phyloP scores from a whole-genome alignment of 495 filamentous ascomycete species.

The Podospora pseudoanserina region DNA sequence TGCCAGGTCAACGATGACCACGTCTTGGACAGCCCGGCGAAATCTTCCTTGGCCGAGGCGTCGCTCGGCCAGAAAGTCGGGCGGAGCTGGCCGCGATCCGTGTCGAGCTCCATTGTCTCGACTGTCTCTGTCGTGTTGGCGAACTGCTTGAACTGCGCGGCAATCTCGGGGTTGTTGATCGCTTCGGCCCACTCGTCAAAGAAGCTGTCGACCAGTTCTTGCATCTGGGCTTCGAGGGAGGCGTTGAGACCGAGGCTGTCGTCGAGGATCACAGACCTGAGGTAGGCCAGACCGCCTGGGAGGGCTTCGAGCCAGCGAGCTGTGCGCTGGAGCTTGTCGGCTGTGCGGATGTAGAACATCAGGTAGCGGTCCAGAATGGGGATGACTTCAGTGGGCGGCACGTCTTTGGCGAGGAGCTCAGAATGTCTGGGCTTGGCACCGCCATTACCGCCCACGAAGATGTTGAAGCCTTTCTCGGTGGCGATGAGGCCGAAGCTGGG shows the following conservation, averaged over 20 bases:
- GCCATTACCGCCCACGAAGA: conserved; percentile 91
- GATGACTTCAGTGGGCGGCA: conserved; percentile 78
- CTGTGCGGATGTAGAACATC: conserved; percentile 95
- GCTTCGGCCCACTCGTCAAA: conserved; percentile 97
- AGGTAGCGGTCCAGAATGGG: conserved; percentile 89
- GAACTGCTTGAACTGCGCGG: conserved; percentile 80
- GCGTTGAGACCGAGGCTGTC: conserved; percentile 87
- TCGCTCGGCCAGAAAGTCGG: conserved; percentile 83
- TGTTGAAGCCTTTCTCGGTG: conserved; percentile 92
- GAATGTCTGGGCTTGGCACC: conserved; percentile 83
- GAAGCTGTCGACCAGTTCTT: conserved; percentile 78
- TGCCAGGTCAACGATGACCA: conserved; percentile 82
- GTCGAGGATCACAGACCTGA: conserved; percentile 78
- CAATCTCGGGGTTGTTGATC: conserved; percentile 62
- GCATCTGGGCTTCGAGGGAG: conserved; percentile 87
- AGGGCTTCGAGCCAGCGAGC: conserved; percentile 89
- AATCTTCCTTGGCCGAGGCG: conserved; percentile 60
- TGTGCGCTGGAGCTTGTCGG: conserved; percentile 91
- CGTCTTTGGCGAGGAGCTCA: conserved; percentile 88
- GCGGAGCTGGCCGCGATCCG: conserved; percentile 70
- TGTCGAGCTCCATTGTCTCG: conserved; percentile 66
- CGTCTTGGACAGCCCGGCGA: conserved; percentile 56
- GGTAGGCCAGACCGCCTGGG: conserved; percentile 82
- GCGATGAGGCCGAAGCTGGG: conserved; percentile 85
- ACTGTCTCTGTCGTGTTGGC: conserved; percentile 75